Base-by-base conservation (phyloP, 2,329 filamentous ascomycete genomes). In the Stylonectria norvegica region DNA sequence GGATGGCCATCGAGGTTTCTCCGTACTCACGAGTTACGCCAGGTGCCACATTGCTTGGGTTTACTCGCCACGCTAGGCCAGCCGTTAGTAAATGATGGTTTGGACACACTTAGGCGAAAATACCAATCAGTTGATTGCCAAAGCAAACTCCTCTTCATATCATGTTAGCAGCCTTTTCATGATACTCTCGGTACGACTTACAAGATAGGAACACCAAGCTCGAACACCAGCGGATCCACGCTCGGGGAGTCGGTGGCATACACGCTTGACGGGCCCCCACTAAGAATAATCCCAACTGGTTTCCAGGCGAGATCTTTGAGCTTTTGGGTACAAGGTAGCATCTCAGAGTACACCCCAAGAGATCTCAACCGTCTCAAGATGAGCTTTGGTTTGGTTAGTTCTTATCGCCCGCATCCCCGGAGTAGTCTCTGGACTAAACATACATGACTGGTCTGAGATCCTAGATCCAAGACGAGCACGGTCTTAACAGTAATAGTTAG, bases 301-400 rank as follows among this genome's bases (percentile, higher is more conserved):
- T 79, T 88, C 71, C 78, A 95, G 32, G 72, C 61, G 20, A 95
- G 75, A 44, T 93, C 86, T 5, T 78, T 71, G 16, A 95, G 67
- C 71, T 90, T 90, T 55, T 85, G 81, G 37, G 83, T 93, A 67
- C 89, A 95, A 19, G 87, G 86, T 29, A 94, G 79, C 83, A 95
- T 86, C 70, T 95, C 89, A 48, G 80, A 81, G 72, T 87, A 95
- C 18, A 54, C 42, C 34, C 20, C 14, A 32, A 42, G 39, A 25
- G 17, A 18, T 37, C 39, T 31, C 25, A 42, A 36, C 10, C 48
- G 48, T 38, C 48, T 23, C 38, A 48, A 17, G 12, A 43, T 43
- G 20, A 45, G 36, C 39, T 42, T 42, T 42, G 39, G 27, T 33
- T 27, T 27, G 36, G 39, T 42, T 37, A 36, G 28, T 37, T 37